These are phyloP conservation scores for Boeremia lycopersici DNA, from an alignment of 2,329 filamentous ascomycete genomes.

Conservation along the genomic window DNA sequence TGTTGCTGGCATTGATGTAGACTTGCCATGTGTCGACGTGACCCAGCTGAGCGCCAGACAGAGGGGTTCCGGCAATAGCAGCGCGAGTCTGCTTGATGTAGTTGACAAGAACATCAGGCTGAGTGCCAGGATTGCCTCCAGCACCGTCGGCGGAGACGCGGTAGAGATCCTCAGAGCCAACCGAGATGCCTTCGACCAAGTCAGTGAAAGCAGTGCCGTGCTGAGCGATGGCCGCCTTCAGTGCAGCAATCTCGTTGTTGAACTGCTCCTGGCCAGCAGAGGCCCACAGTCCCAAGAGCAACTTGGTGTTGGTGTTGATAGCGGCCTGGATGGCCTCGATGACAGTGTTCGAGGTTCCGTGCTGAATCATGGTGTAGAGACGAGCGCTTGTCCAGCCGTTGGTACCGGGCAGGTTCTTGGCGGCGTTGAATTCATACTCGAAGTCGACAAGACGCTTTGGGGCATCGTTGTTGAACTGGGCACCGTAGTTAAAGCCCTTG, in stretches of 20 bases:
- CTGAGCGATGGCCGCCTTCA: slow-evolving; percentile 69
- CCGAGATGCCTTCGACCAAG: slow-evolving; percentile 79
- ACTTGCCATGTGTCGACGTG: slow-evolving; percentile 84
- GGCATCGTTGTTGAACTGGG: slow-evolving; percentile 64
- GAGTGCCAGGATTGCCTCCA: slow-evolving; percentile 66
- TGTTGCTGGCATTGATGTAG: slow-evolving; percentile 72
- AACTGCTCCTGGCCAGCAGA: slow-evolving; percentile 69
- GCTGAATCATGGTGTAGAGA: slow-evolving; percentile 78
- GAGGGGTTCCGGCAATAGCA: slow-evolving; percentile 66
- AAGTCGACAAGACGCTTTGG: slow-evolving; percentile 69
- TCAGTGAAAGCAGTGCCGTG: slow-evolving; percentile 71
- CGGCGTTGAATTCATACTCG: slow-evolving; percentile 71
- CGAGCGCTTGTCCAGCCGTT: slow-evolving; percentile 67
- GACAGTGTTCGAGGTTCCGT: slow-evolving; percentile 65
- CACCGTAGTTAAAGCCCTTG: slow-evolving; percentile 76
- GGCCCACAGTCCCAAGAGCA: slow-evolving; percentile 85
- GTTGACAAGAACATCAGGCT: slow-evolving; percentile 65
- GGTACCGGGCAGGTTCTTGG: slow-evolving; percentile 67
- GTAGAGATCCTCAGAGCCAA: slow-evolving; percentile 79
- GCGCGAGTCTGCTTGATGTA: slow-evolving; percentile 74
- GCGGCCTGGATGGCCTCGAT: slow-evolving; percentile 79
- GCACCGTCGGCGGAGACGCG: slow-evolving; percentile 68
- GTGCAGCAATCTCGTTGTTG: slow-evolving; percentile 74
- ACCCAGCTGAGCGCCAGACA: slow-evolving; percentile 67
- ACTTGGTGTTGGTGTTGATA: slow-evolving; percentile 75